These are phyloP conservation scores for Starmerella asiatica DNA, from an alignment of 805 yeast species.

Conservation along the genomic window DNA sequence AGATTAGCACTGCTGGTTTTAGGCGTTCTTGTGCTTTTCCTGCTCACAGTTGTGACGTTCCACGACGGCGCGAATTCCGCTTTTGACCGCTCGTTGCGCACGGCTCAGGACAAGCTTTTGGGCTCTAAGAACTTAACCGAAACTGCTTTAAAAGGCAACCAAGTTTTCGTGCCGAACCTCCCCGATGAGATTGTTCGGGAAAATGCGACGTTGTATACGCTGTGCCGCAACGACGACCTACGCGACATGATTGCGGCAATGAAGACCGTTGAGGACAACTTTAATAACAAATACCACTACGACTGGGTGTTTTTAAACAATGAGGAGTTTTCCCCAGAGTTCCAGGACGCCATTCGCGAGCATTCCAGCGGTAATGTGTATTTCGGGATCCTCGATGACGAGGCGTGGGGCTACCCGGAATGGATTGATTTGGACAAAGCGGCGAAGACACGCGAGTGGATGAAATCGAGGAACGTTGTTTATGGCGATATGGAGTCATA, in stretches of 20 bases:
- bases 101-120: neutral
- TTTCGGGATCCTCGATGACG: conserved; percentile 47
- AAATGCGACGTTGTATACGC: conserved; percentile 43
- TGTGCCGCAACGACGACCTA: conserved; percentile 57
- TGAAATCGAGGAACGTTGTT: conserved; percentile 34
- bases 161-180: neutral
- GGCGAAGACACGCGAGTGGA: conserved; percentile 32
- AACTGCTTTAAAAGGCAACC: neutral
- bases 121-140: neutral
- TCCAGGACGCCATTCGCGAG: conserved; percentile 36
- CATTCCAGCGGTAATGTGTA: conserved; percentile 46
- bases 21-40: too few relatives aligned
- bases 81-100: neutral
- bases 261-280: conserved; percentile 50
- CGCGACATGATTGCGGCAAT: conserved; percentile 45
- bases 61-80: neutral
- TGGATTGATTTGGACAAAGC: conserved; percentile 47
- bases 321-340: conserved; percentile 44
- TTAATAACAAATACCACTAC: conserved; percentile 47
- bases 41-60: too few relatives aligned
- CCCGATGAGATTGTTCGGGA: conserved; percentile 11
- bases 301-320: conserved; percentile 77
- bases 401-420: conserved; percentile 58
- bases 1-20: too few relatives aligned
- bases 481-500: conserved; percentile 52